phyloP scores from a whole-genome alignment of 2,329 filamentous ascomycete species.

The Xylariaceae sp. region DNA sequence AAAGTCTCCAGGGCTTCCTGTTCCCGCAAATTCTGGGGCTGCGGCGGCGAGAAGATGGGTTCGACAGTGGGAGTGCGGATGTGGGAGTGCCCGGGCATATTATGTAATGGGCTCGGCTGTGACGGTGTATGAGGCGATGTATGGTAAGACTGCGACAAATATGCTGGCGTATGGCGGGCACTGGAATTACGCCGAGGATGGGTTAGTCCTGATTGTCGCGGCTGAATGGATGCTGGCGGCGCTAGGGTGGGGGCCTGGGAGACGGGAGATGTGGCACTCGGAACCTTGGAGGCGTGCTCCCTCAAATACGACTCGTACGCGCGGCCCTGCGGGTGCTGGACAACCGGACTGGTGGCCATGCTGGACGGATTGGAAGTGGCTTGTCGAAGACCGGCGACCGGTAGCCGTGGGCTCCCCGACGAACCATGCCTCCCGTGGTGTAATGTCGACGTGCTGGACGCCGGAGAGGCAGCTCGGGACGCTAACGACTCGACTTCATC shows the following conservation, averaged over 20 bases:
- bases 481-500: slow-evolving; percentile 72
- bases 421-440: slow-evolving; percentile 43
- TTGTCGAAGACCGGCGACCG: slow-evolving; percentile 34
- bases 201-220: slow-evolving; percentile 37
- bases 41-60: slow-evolving; percentile 62
- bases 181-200: slow-evolving; percentile 49
- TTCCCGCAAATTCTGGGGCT: slow-evolving; percentile 65
- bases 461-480: slow-evolving; percentile 61
- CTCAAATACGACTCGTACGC: slow-evolving; percentile 43
- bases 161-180: slow-evolving; percentile 44
- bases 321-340: slow-evolving; percentile 25
- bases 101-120: slow-evolving; percentile 38
- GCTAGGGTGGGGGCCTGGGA: slow-evolving; percentile 40
- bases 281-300: slow-evolving; percentile 35
- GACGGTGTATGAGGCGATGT: slow-evolving; percentile 40
- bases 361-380: slow-evolving; percentile 29
- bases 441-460: slow-evolving; percentile 53
- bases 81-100: slow-evolving; percentile 33
- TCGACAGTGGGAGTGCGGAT: slow-evolving; percentile 39
- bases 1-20: slow-evolving; percentile 77
- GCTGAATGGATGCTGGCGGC: slow-evolving; percentile 51
- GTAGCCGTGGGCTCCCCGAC: slow-evolving; percentile 51
- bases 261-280: slow-evolving; percentile 36
- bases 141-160: slow-evolving; percentile 46
- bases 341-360: slow-evolving; percentile 28